phyloP scores from a whole-genome alignment of 2,329 filamentous ascomycete genomes.

The Calonectria hongkongensis region DNA sequence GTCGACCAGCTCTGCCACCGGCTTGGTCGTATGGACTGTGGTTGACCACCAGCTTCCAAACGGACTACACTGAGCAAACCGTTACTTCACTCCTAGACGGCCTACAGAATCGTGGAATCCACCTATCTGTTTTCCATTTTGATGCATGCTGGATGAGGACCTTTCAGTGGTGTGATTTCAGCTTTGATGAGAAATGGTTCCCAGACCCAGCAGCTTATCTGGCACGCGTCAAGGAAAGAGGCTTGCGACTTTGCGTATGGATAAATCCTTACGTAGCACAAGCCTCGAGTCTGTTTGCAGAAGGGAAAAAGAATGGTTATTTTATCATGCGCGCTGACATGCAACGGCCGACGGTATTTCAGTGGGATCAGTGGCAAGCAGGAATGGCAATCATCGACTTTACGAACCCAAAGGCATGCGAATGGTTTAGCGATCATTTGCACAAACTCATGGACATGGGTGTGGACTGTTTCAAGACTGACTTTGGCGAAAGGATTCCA shows the following conservation, averaged over 20 bases:
- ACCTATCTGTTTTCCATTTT: constrained; percentile 5
- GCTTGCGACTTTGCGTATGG: not conserved
- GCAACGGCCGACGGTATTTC: not conserved
- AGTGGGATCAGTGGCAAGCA: constrained; percentile 17
- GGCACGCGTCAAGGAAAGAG: not conserved
- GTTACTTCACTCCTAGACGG: not conserved
- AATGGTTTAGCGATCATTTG: not conserved
- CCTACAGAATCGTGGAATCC: not conserved
- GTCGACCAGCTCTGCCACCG: not conserved
- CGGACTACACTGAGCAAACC: not conserved
- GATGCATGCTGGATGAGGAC: constrained; percentile 11
- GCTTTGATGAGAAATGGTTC: constrained; percentile 4
- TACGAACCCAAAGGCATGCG: not conserved
- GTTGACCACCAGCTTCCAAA: constrained; percentile 12
- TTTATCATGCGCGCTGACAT: constrained; percentile 7
- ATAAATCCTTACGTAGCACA: constrained; percentile 16
- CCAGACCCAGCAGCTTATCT: not conserved
- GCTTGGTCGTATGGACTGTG: constrained; percentile 13
- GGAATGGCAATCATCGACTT: constrained; percentile 3
- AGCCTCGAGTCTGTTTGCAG: constrained; percentile 2
- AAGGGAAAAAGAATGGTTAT: constrained; percentile 12
- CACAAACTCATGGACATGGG: constrained; percentile 4
- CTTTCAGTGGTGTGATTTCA: constrained; percentile 11
- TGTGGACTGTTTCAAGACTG: not conserved
- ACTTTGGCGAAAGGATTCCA: constrained; percentile 12